Base-by-base conservation (phyloP, 805 yeast genomes). In the Metschnikowia reukaufii region DNA sequence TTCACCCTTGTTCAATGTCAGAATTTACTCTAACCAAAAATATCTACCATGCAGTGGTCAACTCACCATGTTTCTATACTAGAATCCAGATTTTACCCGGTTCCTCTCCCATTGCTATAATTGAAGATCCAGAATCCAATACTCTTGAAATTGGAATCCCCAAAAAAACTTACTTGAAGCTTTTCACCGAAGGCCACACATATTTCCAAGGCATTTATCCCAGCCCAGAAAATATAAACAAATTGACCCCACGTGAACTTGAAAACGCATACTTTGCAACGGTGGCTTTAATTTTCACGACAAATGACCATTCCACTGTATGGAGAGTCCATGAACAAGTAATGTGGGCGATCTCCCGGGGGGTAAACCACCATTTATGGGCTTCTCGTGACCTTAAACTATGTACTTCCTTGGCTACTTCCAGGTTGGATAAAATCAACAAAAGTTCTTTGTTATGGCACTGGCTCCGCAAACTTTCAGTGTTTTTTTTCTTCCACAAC, bases 391-490 rank as follows among this genome's bases (percentile, higher is more conserved):
- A 49, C 15, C 34, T 55, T 15, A 21, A 10, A 10, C 38, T 42
- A 3, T 71, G 68, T 42, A 55, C 64, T 34, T 70, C 69, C 5
- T 42, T 70, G 4, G 55, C 71, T 10, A 58, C 71, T 4, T 52
- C 72, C 1, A 60, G 62, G n/a, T 49, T 67, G 16, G 57, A 57
- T 19, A 55, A 68, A 35, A 65, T 72, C 50, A 72, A 72, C 56
- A 72, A 72, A 51, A 70, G 73, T 51, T 62, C 74, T 6, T 56
- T 67, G 12, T 56, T 72, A 8, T 72, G 74, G 75, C 54, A 48
- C 29, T 60, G 65, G 56, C 48, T 70, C 40, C 52, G 58, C 19
- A 50, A 49, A 16, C 47, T 51, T 4, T 27, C 45, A 12, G 45
- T 64, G 4, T 23, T 49, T 9, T 33, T 52, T 4, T 45, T 62